Percentiles rank a stretch among this genome's conserved stretches.
Conservation (phyloP, 768 basidiomycete genomes). For the Xerocomus spinulosus region DNA sequence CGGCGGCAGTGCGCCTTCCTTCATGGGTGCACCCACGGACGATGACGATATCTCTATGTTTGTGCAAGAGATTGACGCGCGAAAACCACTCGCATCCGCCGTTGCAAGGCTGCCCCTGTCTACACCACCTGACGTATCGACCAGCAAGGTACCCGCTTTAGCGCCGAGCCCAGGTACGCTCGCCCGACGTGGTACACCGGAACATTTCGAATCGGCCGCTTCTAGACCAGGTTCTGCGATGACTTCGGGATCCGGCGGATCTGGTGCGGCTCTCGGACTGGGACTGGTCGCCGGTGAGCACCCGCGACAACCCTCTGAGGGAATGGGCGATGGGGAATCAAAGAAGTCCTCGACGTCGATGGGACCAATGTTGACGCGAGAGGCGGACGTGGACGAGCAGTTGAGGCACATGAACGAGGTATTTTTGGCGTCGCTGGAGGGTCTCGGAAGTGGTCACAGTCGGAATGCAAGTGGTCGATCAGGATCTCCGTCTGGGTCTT, state of each 20-base stretch:
- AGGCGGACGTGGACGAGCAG: constrained; percentile 60
- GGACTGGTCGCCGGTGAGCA: constrained; percentile 17
- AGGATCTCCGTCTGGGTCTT: constrained; percentile 9
- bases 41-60: constrained; percentile 78
- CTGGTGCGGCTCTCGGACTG: constrained; percentile 7
- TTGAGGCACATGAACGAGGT: constrained; percentile 62
- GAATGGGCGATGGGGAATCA: constrained; percentile 21
- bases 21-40: constrained; percentile 49
- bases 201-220: neutral
- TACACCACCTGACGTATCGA: neutral
- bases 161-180: constrained; percentile 6
- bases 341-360: constrained; percentile 24
- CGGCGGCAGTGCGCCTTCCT: constrained; percentile 31
- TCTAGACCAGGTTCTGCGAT: constrained; percentile 6
- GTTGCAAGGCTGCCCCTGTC: constrained; percentile 13
- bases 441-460: constrained; percentile 41
- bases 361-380: constrained; percentile 60
- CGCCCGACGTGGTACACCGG: constrained; percentile 1
- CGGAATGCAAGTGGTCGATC: constrained; percentile 18
- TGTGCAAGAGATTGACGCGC: constrained; percentile 69
- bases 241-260: neutral
- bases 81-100: constrained; percentile 51
- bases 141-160: neutral
- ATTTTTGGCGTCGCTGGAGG: constrained; percentile 61
- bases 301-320: constrained; percentile 15